These are phyloP conservation scores for Saccharomycopsis lassenensis DNA, from an alignment of 805 yeast species.

Conservation along the genomic window DNA sequence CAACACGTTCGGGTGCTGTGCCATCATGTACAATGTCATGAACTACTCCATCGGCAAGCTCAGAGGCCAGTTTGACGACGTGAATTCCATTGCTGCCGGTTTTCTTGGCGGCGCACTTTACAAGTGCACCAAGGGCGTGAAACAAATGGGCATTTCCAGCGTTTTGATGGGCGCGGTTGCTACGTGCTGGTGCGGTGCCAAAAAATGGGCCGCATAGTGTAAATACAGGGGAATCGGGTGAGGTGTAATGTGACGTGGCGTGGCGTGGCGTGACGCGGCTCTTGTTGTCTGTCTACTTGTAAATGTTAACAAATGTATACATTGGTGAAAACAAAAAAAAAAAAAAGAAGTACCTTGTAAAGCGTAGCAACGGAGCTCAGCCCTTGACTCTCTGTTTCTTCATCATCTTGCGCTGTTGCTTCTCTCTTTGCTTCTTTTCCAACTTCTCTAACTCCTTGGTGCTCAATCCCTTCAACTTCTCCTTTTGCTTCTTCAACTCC, in stretches of 20 bases:
- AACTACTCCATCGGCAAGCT: slow-evolving; percentile 68
- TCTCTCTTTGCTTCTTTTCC: slow-evolving; percentile 70
- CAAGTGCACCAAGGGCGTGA: slow-evolving; percentile 73
- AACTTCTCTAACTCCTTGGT: slow-evolving; percentile 73
- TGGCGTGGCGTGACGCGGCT: background rate
- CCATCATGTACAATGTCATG: slow-evolving; percentile 75
- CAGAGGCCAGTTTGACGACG: slow-evolving; percentile 83
- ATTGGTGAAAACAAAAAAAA: background rate
- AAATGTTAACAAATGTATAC: no score
- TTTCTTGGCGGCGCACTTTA: slow-evolving; percentile 87
- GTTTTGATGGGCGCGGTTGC: slow-evolving; percentile 84
- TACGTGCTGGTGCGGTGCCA: slow-evolving; percentile 84
- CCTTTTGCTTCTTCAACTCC: slow-evolving; percentile 54
- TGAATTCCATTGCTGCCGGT: slow-evolving; percentile 80
- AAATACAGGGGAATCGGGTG: background rate
- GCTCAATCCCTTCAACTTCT: slow-evolving; percentile 42
- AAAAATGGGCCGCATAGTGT: slow-evolving; percentile 24
- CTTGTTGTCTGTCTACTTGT: background rate
- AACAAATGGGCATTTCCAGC: slow-evolving; percentile 81
- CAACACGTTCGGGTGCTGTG: slow-evolving; percentile 89
- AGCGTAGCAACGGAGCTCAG: slow-evolving; percentile 11
- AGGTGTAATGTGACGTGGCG: background rate
- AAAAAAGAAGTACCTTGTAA: background rate
- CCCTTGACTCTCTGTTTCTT: slow-evolving; percentile 46
- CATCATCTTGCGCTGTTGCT: slow-evolving; percentile 64